phyloP scores from a whole-genome alignment of 129 eudicot genomes.

The Artemisia annua region DNA sequence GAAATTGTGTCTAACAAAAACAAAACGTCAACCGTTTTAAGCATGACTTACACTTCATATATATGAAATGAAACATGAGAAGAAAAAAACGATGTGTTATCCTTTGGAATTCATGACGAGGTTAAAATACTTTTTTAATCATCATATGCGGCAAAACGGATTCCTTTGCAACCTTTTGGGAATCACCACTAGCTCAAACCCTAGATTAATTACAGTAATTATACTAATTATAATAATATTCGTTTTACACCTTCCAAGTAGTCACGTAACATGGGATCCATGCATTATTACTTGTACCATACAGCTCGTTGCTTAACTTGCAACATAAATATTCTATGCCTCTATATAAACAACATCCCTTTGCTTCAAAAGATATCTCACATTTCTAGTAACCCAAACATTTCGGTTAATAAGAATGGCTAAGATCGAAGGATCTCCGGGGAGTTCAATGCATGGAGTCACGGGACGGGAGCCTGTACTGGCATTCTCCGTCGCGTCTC shows the following conservation, averaged over 20 bases:
- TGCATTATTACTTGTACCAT: conserved; percentile 18
- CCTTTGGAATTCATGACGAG: conserved; percentile 26
- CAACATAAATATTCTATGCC: background rate
- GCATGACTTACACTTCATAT: background rate
- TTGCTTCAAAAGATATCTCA: background rate
- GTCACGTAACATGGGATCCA: conserved; percentile 15
- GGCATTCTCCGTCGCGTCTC: conserved; percentile 37
- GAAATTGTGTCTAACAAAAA: too few species aligned
- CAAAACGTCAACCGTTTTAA: background rate
- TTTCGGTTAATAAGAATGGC: conserved; percentile 25
- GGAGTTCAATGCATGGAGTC: conserved; percentile 47
- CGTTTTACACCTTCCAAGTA: conserved; percentile 7
- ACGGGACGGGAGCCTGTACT: conserved; percentile 33
- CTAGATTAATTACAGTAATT: conserved; percentile 3
- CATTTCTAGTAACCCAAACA: background rate
- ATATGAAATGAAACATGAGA: background rate
- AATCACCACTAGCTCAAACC: conserved; percentile 10
- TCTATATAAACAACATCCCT: conserved; percentile 22
- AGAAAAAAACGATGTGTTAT: background rate
- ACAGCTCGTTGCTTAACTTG: background rate
- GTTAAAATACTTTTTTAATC: background rate
- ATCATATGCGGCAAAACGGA: conserved; percentile 27
- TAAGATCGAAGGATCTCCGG: conserved; percentile 41
- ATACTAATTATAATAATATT: too few species aligned
- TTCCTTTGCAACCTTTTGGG: conserved; percentile 21